Conservation (phyloP, 495 filamentous ascomycete genomes). For the Penicillium crystallinum region DNA sequence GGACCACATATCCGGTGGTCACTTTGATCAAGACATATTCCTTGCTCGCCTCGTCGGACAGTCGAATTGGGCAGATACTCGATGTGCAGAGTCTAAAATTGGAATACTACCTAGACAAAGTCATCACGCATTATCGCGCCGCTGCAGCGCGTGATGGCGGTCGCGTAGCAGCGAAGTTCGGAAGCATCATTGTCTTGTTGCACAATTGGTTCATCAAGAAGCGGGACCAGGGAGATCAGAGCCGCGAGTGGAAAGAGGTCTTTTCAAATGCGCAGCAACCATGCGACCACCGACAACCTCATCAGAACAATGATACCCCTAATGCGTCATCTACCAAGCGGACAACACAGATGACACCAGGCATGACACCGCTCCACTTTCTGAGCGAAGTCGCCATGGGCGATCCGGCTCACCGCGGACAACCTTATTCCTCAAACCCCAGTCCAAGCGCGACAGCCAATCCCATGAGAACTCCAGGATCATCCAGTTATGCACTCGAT, state of each 20-base stretch:
- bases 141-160: slow-evolving; percentile 61
- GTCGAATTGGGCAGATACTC: slow-evolving; percentile 71
- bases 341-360: slow-evolving; percentile 18
- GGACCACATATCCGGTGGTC: slow-evolving; percentile 77
- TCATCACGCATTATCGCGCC: slow-evolving; percentile 61
- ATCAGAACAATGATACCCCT: background rate
- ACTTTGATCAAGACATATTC: slow-evolving; percentile 86
- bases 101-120: slow-evolving; percentile 63
- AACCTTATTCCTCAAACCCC: slow-evolving; percentile 9
- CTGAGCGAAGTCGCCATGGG: slow-evolving; percentile 65
- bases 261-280: slow-evolving; percentile 12
- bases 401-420: slow-evolving; percentile 30
- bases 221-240: slow-evolving; percentile 44
- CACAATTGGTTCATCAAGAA: slow-evolving; percentile 62
- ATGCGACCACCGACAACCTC: background rate
- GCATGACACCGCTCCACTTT: slow-evolving; percentile 56
- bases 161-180: slow-evolving; percentile 69
- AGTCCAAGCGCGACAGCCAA: background rate
- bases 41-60: slow-evolving; percentile 60
- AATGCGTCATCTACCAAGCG: slow-evolving; percentile 2
- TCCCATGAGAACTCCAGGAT: background rate
- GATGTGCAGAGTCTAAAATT: slow-evolving; percentile 68
- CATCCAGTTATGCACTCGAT: background rate
- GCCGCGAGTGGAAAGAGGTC: slow-evolving; percentile 23
- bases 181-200: slow-evolving; percentile 68